phyloP scores from a whole-genome alignment of 169 alveolate species.

The Perkinsus olseni region DNA sequence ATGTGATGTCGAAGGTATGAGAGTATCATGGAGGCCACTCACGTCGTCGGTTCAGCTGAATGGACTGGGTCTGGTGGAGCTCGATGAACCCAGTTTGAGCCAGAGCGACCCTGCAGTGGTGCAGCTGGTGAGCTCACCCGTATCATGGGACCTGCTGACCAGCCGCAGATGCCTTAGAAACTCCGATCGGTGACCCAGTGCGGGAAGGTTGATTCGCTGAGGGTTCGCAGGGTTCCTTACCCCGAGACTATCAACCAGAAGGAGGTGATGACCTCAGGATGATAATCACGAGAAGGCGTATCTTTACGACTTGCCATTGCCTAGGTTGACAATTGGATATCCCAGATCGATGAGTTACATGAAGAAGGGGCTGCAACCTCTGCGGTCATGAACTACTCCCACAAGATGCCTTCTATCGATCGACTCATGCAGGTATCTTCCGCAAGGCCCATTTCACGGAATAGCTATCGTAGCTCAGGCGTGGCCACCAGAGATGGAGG shows the following conservation, averaged over 20 bases:
- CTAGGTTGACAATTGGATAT: slow-evolving; percentile 65
- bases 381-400: slow-evolving; percentile 48
- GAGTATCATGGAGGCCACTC: too few species aligned
- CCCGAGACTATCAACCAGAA: neutral
- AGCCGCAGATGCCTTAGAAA: slow-evolving; percentile 40
- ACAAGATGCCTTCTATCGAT: slow-evolving; percentile 69
- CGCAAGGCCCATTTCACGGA: neutral
- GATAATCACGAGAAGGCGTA: too few species aligned
- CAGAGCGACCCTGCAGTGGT: slow-evolving; percentile 57
- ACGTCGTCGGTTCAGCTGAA: slow-evolving; percentile 26
- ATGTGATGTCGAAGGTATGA: neutral
- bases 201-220: neutral
- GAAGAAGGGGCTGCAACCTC: slow-evolving; percentile 59
- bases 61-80: slow-evolving; percentile 57
- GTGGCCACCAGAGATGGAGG: slow-evolving; percentile 67
- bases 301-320: too few species aligned
- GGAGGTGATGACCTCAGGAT: neutral
- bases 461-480: neutral
- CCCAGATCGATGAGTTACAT: slow-evolving; percentile 55
- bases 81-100: slow-evolving; percentile 67
- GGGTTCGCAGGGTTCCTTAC: neutral
- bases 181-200: slow-evolving; percentile 6
- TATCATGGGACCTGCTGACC: slow-evolving; percentile 50
- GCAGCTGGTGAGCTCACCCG: slow-evolving; percentile 39
- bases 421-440: slow-evolving; percentile 55